phyloP scores from a whole-genome alignment of 1,139 yeast genomes.

The Yamadazyma triangularis region DNA sequence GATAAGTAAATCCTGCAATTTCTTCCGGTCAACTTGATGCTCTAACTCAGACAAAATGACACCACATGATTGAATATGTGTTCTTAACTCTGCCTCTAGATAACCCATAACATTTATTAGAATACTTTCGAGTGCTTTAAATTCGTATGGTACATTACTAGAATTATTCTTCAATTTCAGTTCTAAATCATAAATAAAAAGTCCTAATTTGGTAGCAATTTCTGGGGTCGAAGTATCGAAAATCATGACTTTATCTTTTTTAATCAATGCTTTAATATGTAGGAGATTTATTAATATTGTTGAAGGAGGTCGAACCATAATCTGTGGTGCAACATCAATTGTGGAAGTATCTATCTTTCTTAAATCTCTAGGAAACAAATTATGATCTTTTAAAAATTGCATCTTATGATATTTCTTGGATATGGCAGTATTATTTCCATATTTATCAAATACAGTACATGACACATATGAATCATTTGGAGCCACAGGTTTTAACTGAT shows the following conservation, averaged over 20 bases:
- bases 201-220: conserved; percentile 59
- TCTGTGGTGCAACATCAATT: conserved; percentile 85
- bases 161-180: conserved; percentile 54
- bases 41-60: conserved; percentile 78
- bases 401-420: conserved; percentile 76
- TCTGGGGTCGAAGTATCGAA: conserved; percentile 68
- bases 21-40: conserved; percentile 77
- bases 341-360: conserved; percentile 86
- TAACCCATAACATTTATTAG: conserved; percentile 80
- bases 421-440: conserved; percentile 71
- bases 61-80: conserved; percentile 70
- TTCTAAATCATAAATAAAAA: conserved; percentile 83
- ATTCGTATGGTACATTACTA: conserved; percentile 55
- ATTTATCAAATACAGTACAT: conserved; percentile 68
- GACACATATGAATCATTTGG: conserved; percentile 57
- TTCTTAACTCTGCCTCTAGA: conserved; percentile 78
- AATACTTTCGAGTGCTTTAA: conserved; percentile 85
- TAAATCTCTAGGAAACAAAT: conserved; percentile 75
- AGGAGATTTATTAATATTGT: conserved; percentile 77
- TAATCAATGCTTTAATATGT: conserved; percentile 83
- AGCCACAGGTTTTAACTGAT: conserved; percentile 48
- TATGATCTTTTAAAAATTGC: conserved; percentile 69
- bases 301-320: conserved; percentile 66
- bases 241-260: conserved; percentile 73
- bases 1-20: conserved; percentile 72